These are phyloP conservation scores for Stentor coeruleus DNA, from an alignment of 73 alveolate genomes.

Conservation along the genomic window DNA sequence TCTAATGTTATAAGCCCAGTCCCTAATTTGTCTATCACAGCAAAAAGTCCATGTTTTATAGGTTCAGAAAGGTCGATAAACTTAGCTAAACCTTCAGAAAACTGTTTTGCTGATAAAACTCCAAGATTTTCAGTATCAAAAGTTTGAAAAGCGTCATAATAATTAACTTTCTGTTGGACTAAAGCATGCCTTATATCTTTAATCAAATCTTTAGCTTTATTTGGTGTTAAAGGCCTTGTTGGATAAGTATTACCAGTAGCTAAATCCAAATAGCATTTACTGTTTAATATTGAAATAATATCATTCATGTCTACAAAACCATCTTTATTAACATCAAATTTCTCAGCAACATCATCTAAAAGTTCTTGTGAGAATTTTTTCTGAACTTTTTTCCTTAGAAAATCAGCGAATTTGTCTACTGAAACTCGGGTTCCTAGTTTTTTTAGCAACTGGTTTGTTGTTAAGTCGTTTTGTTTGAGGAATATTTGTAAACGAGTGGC, in stretches of 20 bases:
- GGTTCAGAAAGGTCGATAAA: constrained; percentile 57
- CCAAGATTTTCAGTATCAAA: constrained; percentile 70
- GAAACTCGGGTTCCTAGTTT: not conserved
- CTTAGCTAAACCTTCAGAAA: constrained; percentile 55
- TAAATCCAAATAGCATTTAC: constrained; percentile 30
- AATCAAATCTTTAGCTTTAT: constrained; percentile 33
- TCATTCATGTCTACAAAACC: constrained; percentile 42
- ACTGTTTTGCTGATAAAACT: constrained; percentile 62
- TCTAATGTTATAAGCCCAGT: constrained; percentile 80
- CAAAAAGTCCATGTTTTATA: constrained; percentile 75
- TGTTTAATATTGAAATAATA: constrained; percentile 34
- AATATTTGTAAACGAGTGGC: not conserved
- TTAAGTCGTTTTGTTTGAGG: not conserved
- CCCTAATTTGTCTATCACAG: constrained; percentile 68
- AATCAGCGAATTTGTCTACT: not conserved
- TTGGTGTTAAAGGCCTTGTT: constrained; percentile 28
- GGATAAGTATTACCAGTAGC: constrained; percentile 34
- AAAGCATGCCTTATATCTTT: constrained; percentile 41
- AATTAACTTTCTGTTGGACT: constrained; percentile 35
- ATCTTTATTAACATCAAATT: constrained; percentile 45
- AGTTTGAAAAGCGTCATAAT: constrained; percentile 40
- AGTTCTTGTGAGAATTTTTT: not conserved
- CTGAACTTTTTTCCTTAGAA: not conserved
- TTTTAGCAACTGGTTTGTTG: not conserved
- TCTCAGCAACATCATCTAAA: constrained; percentile 27